Percentiles rank a stretch among this genome's conserved stretches.
These are phyloP conservation scores for Claviceps sp. DNA, from an alignment of 2,329 filamentous ascomycete species.

Conservation along the genomic window DNA sequence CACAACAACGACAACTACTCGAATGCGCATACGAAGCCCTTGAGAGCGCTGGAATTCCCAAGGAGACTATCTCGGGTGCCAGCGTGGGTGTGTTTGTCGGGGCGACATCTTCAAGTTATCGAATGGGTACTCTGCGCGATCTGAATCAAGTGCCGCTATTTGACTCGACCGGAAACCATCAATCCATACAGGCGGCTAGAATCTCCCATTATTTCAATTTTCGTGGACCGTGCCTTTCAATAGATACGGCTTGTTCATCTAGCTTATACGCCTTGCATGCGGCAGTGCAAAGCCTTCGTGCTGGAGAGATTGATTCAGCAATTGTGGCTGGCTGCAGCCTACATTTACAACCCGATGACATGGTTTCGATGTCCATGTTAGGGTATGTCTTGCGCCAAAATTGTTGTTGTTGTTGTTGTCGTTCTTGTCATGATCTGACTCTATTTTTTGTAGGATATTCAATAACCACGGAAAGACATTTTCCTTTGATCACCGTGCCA, in stretches of 20 bases:
- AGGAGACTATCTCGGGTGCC: conserved; percentile 31
- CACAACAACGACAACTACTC: conserved; percentile 37
- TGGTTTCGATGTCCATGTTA: conserved; percentile 18
- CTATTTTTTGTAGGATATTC: conserved; percentile 16
- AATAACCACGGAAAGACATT: conserved; percentile 37
- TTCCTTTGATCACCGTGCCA: conserved; percentile 21
- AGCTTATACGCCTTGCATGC: conserved; percentile 35
- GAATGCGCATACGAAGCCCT: conserved; percentile 41
- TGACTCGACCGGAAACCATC: conserved; percentile 35
- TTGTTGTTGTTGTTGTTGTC: no score
- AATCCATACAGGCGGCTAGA: conserved; percentile 40
- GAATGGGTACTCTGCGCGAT: conserved; percentile 28
- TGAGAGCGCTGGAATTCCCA: conserved; percentile 37
- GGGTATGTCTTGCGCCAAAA: conserved; percentile 9
- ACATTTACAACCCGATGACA: conserved; percentile 31
- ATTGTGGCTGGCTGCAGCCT: conserved; percentile 35
- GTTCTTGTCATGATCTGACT: background rate
- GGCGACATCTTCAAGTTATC: conserved; percentile 18
- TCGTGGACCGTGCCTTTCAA: conserved; percentile 36
- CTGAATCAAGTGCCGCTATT: conserved; percentile 35
- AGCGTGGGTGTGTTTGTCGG: conserved; percentile 38
- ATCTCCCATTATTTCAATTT: conserved; percentile 43
- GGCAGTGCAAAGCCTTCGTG: conserved; percentile 34
- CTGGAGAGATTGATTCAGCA: conserved; percentile 31
- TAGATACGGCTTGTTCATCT: conserved; percentile 40